Conservation (phyloP, 768 basidiomycete genomes). For the Tulasnella sp. region DNA sequence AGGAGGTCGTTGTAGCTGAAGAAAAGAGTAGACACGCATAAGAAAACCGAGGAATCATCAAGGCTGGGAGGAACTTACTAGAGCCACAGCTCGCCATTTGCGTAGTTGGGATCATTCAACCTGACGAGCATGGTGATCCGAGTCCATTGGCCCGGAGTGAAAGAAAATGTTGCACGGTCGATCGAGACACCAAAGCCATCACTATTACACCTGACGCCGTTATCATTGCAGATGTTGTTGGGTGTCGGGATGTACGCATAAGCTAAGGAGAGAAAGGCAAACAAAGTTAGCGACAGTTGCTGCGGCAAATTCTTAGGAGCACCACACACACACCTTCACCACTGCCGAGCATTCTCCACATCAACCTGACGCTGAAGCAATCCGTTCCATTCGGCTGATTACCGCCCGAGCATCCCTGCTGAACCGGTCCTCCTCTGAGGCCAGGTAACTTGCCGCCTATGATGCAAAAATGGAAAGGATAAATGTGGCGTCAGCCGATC, state of each 20-base stretch:
- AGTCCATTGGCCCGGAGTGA: constrained; percentile 45
- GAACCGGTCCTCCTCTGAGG: constrained; percentile 52
- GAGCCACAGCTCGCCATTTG: constrained; percentile 63
- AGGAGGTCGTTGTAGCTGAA: constrained; percentile 58
- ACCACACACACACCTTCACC: constrained; percentile 50
- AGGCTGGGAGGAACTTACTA: constrained; percentile 38
- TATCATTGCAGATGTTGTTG: constrained; percentile 44
- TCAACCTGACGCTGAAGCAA: constrained; percentile 63
- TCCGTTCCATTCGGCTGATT: constrained; percentile 47
- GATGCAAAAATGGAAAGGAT: neutral
- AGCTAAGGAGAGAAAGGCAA: constrained; percentile 31
- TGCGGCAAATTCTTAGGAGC: neutral
- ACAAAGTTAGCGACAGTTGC: neutral
- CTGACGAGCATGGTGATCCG: constrained; percentile 63
- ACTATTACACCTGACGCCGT: constrained; percentile 36
- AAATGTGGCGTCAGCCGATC: neutral
- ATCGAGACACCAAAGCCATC: constrained; percentile 24
- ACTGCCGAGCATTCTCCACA: constrained; percentile 56
- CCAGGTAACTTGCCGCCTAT: constrained; percentile 67
- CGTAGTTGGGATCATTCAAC: constrained; percentile 55
- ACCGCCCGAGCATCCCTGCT: constrained; percentile 60
- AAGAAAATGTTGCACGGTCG: constrained; percentile 25
- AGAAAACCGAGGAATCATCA: neutral
- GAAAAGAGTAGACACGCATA: neutral
- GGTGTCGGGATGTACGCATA: constrained; percentile 70